Evolutionary conservation across 495 filamentous ascomycete species (phyloP).

Genomic region (Aspergillus conjunctus): DNA sequence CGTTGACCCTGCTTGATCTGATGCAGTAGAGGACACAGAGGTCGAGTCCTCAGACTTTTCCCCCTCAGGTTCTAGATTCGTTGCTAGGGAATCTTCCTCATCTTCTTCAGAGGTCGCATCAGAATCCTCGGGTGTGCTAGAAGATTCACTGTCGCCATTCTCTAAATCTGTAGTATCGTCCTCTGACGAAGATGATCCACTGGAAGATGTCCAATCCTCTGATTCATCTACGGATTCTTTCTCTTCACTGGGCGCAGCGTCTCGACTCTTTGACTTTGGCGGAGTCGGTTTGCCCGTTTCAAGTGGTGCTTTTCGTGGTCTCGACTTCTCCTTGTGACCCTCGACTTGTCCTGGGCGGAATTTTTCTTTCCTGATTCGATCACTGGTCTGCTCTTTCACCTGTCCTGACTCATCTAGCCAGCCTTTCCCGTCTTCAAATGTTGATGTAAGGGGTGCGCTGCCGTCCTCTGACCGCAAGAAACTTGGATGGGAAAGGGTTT

Average conservation of each 20-base stretch:
- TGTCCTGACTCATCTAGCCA: conserved; percentile 84
- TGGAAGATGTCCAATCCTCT: conserved; percentile 52
- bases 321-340: conserved; percentile 43
- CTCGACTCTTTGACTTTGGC: conserved; percentile 14
- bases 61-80: conserved; percentile 17
- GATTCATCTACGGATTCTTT: conserved; percentile 32
- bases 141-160: conserved; percentile 28
- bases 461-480: conserved; percentile 62
- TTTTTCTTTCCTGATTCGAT: conserved; percentile 37
- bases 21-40: conserved; percentile 10
- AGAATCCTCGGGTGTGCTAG: conserved; percentile 29
- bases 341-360: conserved; percentile 40
- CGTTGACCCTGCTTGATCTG: conserved; percentile 2
- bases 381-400: conserved; percentile 62
- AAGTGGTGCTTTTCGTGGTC: conserved; percentile 11
- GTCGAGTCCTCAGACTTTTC: not conserved
- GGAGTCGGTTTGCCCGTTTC: not conserved
- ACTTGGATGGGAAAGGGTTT: conserved; percentile 72
- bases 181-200: conserved; percentile 40
- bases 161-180: conserved; percentile 33
- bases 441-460: conserved; percentile 34
- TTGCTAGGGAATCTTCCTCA: conserved; percentile 18
- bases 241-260: conserved; percentile 15
- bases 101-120: conserved; percentile 28
- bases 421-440: conserved; percentile 69